phyloP scores from a whole-genome alignment of 495 filamentous ascomycete genomes.

The Durotheca rogersii region DNA sequence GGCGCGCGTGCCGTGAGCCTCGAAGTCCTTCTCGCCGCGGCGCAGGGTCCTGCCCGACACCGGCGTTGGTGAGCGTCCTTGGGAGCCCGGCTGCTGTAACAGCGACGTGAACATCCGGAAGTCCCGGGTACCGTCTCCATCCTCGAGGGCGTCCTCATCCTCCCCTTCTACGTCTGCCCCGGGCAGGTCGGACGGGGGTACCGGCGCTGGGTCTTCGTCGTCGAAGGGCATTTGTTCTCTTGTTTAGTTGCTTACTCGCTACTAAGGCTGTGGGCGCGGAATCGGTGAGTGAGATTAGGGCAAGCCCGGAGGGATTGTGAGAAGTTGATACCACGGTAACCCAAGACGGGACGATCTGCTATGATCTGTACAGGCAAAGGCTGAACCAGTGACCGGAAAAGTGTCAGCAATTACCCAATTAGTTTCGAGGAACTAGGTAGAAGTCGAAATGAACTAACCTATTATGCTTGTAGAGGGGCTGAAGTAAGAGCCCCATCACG shows the following conservation, averaged over 20 bases:
- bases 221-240: slow-evolving; percentile 41
- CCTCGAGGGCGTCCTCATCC: slow-evolving; percentile 54
- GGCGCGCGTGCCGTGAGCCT: slow-evolving; percentile 79
- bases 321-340: too few relatives aligned
- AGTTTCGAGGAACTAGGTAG: too few relatives aligned
- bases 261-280: background rate
- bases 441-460: too few relatives aligned
- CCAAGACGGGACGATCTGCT: too few relatives aligned
- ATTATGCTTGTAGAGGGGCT: too few relatives aligned
- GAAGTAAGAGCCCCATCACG: too few relatives aligned
- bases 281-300: background rate
- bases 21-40: slow-evolving; percentile 91
- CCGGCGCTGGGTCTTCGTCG: slow-evolving; percentile 43
- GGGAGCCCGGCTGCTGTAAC: slow-evolving; percentile 46
- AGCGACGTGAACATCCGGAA: slow-evolving; percentile 71
- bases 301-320: background rate
- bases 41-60: slow-evolving; percentile 48
- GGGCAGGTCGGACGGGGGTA: slow-evolving; percentile 1
- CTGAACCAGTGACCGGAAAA: background rate
- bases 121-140: slow-evolving; percentile 85
- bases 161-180: slow-evolving; percentile 13
- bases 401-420: background rate
- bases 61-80: too few relatives aligned
- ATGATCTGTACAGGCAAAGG: too few relatives aligned
- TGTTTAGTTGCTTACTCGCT: background rate